Conservation (phyloP, 148 eudicot genomes). For the Silene conica region DNA sequence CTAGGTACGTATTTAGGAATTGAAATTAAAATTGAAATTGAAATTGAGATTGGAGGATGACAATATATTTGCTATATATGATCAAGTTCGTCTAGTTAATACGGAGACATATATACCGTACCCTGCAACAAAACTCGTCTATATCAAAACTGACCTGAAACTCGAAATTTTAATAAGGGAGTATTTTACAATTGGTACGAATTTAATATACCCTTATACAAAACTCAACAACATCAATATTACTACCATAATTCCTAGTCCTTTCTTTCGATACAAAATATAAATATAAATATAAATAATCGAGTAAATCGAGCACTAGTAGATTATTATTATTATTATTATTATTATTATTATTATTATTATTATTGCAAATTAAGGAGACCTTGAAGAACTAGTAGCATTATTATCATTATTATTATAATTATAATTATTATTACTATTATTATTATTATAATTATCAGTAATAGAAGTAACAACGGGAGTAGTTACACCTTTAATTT, state of each 20-base stretch:
- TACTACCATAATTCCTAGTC: too few relatives aligned
- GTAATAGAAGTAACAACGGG: not conserved
- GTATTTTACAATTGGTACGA: not conserved
- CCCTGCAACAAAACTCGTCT: not conserved
- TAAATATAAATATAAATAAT: too few relatives aligned
- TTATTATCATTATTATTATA: not conserved
- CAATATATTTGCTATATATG: too few relatives aligned
- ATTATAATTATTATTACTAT: not conserved
- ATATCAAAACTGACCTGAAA: not conserved
- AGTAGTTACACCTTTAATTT: slow-evolving; percentile 17
- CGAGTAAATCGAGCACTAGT: not conserved
- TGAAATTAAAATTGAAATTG: not conserved
- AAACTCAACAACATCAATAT: too few relatives aligned
- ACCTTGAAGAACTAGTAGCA: slow-evolving; percentile 21
- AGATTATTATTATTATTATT: too few relatives aligned
- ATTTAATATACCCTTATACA: not conserved
- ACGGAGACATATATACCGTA: too few relatives aligned
- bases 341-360: too few relatives aligned
- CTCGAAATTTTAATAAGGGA: not conserved
- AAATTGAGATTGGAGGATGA: not conserved
- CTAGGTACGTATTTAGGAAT: not conserved
- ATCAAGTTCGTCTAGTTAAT: too few relatives aligned
- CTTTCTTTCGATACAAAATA: too few relatives aligned
- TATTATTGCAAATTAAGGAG: slow-evolving; percentile 5
- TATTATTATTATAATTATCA: not conserved